A percentile compares a stretch with the other conserved stretches of the same genome.
Conservation (phyloP, 345 rosid genomes). For the Syzygium grande region DNA sequence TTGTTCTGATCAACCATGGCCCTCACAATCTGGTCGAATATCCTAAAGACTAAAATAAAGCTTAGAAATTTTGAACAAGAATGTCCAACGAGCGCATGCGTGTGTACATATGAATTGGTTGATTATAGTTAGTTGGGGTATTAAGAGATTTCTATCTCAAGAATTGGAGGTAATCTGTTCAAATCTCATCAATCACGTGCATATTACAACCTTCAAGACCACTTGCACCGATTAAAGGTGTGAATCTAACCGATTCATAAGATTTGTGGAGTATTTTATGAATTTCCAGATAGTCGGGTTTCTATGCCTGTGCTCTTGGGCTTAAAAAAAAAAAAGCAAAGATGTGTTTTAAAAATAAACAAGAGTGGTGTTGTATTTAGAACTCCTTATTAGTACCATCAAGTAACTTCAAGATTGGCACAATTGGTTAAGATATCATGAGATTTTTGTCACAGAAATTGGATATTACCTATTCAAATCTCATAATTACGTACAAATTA, state of each 20-base stretch:
- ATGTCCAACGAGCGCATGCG: rapidly evolving
- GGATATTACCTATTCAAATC: neutral
- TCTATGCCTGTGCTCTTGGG: neutral
- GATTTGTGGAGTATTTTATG: neutral
- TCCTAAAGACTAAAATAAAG: neutral
- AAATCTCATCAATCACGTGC: neutral
- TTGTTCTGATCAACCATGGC: neutral
- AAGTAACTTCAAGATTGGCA: neutral
- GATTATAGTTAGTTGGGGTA: neutral
- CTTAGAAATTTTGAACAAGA: neutral
- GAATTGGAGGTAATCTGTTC: neutral
- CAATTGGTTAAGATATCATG: rapidly evolving
- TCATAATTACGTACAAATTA: neutral
- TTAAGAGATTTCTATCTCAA: neutral
- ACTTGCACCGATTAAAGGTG: neutral
- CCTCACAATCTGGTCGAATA: neutral
- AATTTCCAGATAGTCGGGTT: neutral
- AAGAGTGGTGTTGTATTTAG: neutral
- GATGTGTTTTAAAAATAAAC: neutral
- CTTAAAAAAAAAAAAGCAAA: neutral
- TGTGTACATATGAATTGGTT: neutral
- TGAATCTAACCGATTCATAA: neutral
- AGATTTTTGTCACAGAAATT: neutral
- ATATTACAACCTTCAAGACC: neutral
- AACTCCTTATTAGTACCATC: neutral